These are phyloP conservation scores for Antarctomyces pellizariae DNA, from an alignment of 495 filamentous ascomycete species.

Conservation along the genomic window DNA sequence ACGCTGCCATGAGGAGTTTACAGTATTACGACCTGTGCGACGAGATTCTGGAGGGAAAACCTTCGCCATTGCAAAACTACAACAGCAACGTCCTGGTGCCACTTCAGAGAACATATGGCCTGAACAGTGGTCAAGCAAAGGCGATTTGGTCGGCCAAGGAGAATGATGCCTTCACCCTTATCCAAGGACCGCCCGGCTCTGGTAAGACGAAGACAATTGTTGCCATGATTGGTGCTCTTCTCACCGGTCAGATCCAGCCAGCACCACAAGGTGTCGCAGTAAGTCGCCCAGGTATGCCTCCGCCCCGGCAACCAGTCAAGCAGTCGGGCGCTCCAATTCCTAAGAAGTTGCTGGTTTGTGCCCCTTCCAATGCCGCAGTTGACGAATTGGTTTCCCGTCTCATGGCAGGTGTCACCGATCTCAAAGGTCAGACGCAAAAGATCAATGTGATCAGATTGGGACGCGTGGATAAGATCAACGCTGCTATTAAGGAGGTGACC, in stretches of 20 bases:
- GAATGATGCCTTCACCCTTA: slow-evolving; percentile 86
- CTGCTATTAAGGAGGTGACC: slow-evolving; percentile 74
- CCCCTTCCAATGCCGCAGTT: slow-evolving; percentile 90
- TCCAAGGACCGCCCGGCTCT: slow-evolving; percentile 89
- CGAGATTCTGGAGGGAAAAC: slow-evolving; percentile 70
- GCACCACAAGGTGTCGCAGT: slow-evolving; percentile 23
- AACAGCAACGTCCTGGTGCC: slow-evolving; percentile 41
- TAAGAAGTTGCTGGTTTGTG: slow-evolving; percentile 86
- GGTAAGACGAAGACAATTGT: slow-evolving; percentile 98
- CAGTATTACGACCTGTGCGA: slow-evolving; percentile 90
- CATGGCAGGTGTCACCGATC: slow-evolving; percentile 66
- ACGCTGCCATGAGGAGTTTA: slow-evolving; percentile 67
- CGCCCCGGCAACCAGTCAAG: slow-evolving; percentile 14
- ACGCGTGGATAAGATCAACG: slow-evolving; percentile 78
- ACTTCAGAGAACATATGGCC: slow-evolving; percentile 47
- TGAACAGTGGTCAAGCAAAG: slow-evolving; percentile 80
- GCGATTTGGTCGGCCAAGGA: slow-evolving; percentile 78
- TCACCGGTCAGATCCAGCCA: slow-evolving; percentile 34
- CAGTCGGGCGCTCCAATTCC: slow-evolving; percentile 12
- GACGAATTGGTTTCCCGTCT: slow-evolving; percentile 89
- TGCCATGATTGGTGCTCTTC: slow-evolving; percentile 75
- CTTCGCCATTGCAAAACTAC: slow-evolving; percentile 66
- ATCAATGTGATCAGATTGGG: slow-evolving; percentile 79
- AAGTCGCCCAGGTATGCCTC: slow-evolving; percentile 21
- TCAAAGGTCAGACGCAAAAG: slow-evolving; percentile 42